Percentiles rank a stretch among this genome's conserved stretches.
These are phyloP conservation scores for Ceratocystis huliohia DNA, from an alignment of 2,329 filamentous ascomycete genomes.

Conservation along the genomic window DNA sequence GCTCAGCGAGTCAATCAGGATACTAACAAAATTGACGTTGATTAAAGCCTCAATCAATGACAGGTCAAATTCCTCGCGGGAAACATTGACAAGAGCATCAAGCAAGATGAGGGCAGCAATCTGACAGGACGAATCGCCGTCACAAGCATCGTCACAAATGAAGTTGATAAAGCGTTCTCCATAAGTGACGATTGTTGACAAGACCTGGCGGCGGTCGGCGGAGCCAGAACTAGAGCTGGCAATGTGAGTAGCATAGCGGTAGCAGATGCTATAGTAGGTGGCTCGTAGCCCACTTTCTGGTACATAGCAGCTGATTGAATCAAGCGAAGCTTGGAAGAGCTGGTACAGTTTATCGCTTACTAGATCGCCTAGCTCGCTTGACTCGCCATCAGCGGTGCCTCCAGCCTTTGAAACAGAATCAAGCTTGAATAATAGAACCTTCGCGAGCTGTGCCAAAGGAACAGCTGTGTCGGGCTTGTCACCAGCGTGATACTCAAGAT, in stretches of 20 bases:
- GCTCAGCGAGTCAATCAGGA: constrained; percentile 79
- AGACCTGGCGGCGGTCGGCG: constrained; percentile 44
- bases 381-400: background rate
- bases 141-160: constrained; percentile 85
- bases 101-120: constrained; percentile 79
- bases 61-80: constrained; percentile 56
- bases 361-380: constrained; percentile 49
- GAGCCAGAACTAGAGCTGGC: constrained; percentile 33
- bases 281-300: constrained; percentile 62
- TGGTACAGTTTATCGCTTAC: constrained; percentile 83
- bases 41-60: constrained; percentile 69
- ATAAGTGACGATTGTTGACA: constrained; percentile 55
- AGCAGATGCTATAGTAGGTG: constrained; percentile 83
- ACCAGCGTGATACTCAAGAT: constrained; percentile 63
- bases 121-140: constrained; percentile 68
- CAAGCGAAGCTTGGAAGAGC: constrained; percentile 75
- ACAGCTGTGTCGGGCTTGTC: constrained; percentile 57
- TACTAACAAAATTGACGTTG: constrained; percentile 77
- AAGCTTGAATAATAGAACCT: constrained; percentile 58
- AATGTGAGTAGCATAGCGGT: constrained; percentile 67
- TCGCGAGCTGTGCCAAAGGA: constrained; percentile 65
- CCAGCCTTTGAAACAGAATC: constrained; percentile 35
- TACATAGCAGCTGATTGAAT: constrained; percentile 62
- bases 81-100: constrained; percentile 61
- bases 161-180: constrained; percentile 74